A percentile compares a stretch with the other conserved stretches of the same genome.
These are phyloP conservation scores for Fonsecaea erecta DNA, from an alignment of 2,329 filamentous ascomycete genomes.

Conservation along the genomic window DNA sequence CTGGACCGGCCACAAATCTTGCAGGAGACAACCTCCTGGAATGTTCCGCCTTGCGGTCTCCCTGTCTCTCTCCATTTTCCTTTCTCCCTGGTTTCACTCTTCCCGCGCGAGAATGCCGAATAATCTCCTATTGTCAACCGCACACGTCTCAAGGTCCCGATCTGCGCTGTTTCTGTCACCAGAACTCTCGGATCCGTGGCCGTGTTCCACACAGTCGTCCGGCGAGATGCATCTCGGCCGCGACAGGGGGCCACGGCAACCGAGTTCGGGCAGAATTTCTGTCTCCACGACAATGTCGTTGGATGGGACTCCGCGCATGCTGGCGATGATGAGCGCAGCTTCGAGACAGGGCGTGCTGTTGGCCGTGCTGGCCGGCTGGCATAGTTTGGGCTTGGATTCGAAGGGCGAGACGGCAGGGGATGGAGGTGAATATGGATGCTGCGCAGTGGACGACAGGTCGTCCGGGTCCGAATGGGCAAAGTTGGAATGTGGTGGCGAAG, in stretches of 20 bases:
- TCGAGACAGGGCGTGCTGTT: slow-evolving; percentile 29
- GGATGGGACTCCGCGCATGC: slow-evolving; percentile 23
- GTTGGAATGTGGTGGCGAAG: not conserved
- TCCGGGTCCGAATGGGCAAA: not conserved
- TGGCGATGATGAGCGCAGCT: slow-evolving; percentile 26
- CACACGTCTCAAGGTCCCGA: not conserved
- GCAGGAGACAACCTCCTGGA: not conserved
- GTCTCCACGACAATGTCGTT: slow-evolving; percentile 4
- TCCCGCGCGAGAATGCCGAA: slow-evolving; percentile 18
- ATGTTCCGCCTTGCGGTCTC: not conserved
- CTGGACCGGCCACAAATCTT: no score
- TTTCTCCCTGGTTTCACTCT: not conserved
- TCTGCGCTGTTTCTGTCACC: not conserved
- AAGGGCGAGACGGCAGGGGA: not conserved
- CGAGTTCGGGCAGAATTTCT: slow-evolving; percentile 20
- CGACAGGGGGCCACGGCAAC: slow-evolving; percentile 1
- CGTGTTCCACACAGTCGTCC: not conserved
- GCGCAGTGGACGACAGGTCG: not conserved
- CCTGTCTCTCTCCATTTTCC: not conserved
- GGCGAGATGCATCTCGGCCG: not conserved
- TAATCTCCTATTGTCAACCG: slow-evolving; percentile 17
- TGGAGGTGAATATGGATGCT: not conserved
- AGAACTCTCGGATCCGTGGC: no score
- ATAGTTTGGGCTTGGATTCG: not conserved
- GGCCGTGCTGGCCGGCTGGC: not conserved